Evolutionary conservation across 1,284 basidiomycete species (phyloP).

Genomic region (Marasmius tenuissimus): DNA sequence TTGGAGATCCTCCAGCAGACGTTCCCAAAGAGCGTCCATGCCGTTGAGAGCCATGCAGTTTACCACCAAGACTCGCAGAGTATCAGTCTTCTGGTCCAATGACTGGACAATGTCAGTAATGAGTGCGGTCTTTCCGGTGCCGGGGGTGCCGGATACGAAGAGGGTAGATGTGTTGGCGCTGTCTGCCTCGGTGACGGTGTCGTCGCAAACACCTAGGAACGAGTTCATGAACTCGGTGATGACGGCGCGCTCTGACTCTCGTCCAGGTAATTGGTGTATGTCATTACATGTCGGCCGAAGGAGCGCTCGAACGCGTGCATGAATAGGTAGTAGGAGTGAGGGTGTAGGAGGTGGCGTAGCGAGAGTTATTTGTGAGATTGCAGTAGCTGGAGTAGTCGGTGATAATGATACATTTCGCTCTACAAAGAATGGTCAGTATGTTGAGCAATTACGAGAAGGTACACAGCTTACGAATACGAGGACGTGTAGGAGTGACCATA

Average conservation of each 20-base stretch:
- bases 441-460: no score
- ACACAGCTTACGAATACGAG: constrained; percentile 22
- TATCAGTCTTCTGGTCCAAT: constrained; percentile 31
- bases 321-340: constrained; percentile 51
- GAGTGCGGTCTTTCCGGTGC: constrained; percentile 81
- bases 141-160: constrained; percentile 79
- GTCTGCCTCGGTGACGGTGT: constrained; percentile 5
- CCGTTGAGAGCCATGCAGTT: constrained; percentile 77
- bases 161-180: constrained; percentile 36
- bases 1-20: constrained; percentile 58
- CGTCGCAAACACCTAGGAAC: constrained; percentile 39
- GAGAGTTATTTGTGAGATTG: constrained; percentile 44
- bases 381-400: constrained; percentile 40
- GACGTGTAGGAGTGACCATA: constrained; percentile 37
- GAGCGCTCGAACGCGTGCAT: constrained; percentile 64
- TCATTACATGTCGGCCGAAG: constrained; percentile 70
- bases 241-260: constrained; percentile 55
- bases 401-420: constrained; percentile 23
- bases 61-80: constrained; percentile 52
- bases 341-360: constrained; percentile 62
- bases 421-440: no score
- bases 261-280: constrained; percentile 54
- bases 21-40: constrained; percentile 70
- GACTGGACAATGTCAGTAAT: constrained; percentile 62
- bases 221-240: constrained; percentile 59